Evolutionary conservation across 495 filamentous ascomycete genomes (phyloP).

Genomic region (Talaromyces nanjingensis): DNA sequence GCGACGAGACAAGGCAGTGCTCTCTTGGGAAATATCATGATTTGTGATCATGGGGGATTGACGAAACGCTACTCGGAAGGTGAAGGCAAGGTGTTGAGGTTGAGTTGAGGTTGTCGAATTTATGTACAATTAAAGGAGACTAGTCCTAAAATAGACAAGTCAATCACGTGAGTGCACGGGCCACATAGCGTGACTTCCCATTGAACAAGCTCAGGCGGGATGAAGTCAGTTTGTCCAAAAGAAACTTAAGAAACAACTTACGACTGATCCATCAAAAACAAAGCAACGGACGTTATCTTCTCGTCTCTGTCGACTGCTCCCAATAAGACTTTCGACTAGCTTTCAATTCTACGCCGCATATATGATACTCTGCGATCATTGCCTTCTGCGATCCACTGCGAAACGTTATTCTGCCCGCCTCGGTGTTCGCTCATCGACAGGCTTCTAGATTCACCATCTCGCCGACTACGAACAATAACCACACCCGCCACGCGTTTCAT

Average conservation of each 20-base stretch:
- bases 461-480: neutral
- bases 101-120: neutral
- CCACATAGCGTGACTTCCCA: neutral
- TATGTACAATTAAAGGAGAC: neutral
- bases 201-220: conserved; percentile 3
- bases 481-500: neutral
- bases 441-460: neutral
- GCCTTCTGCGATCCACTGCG: neutral
- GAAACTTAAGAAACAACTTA: neutral
- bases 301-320: neutral
- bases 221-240: neutral
- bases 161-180: neutral
- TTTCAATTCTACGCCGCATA: neutral
- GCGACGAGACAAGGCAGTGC: neutral
- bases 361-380: neutral
- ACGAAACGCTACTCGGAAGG: neutral
- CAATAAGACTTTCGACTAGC: neutral
- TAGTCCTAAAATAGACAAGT: neutral
- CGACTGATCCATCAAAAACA: neutral
- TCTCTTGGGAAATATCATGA: neutral
- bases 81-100: neutral
- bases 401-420: neutral
- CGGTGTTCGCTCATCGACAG: neutral
- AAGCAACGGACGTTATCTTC: neutral
- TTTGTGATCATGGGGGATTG: neutral